Base-by-base conservation (phyloP, 2,329 filamentous ascomycete species). In the Emergomyces pasteurianus region DNA sequence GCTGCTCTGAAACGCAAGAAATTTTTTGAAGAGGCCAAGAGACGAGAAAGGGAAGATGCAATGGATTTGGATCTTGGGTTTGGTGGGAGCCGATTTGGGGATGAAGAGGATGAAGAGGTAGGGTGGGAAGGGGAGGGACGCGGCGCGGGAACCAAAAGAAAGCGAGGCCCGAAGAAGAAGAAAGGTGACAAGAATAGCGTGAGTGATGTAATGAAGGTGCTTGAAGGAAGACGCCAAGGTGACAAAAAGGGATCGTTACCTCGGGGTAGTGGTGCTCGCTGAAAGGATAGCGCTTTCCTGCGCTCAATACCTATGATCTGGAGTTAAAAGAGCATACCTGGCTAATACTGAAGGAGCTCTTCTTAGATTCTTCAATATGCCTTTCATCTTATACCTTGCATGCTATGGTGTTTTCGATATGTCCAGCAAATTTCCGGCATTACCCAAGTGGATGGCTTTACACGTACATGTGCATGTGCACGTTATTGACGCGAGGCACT, bases 31-130 rank as follows among this genome's bases (percentile, higher is more conserved):
- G 81, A 81, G 62, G 84, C 79, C 10, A 71, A 69, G 52, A 72
- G 73, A 10, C 77, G 76, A n/a, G 75, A 86, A 60, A 87, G 89
- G 66, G 83, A 92, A 55, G 92, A 97, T 71, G 85, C 91, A 55
- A 86, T 92, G 61, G 92, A 99, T 74, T 82, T 99, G 76, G 94
- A 99, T 70, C 84, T 97, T 80, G 92, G 92, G 63, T 97, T 99
- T 70, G 94, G 94, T 40, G 89, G 86, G 23, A 94, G 88, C 69
- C 83, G 92, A 34, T 87, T 90, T 68, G 91, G 89, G 59, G 94
- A 96, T 69, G 91, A 92, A 57, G 92, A 92, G 62, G 92, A 95
- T 65, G 83, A 87, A 65, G 89, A 91, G 47, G 71, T 75, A 73
- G 92, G 60, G 77, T 84, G 68, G 89, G 72, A 75, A 61, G 72